Evolutionary conservation across 345 rosid genomes (phyloP).

Genomic region (Boechera retrofracta): DNA sequence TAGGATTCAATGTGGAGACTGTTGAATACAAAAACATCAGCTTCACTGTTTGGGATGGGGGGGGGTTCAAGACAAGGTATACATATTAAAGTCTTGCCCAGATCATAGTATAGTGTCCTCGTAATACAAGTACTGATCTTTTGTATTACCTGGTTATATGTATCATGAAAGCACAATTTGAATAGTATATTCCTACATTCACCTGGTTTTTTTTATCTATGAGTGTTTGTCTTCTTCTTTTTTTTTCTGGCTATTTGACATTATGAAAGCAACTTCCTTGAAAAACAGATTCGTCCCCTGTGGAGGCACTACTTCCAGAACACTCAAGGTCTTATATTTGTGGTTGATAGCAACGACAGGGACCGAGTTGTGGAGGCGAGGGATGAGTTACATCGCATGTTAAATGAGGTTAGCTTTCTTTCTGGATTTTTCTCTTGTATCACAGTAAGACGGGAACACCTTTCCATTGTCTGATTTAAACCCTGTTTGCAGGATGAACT

Average conservation of each 20-base stretch:
- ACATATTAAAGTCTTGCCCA: constrained; percentile 5
- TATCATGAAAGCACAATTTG: background rate
- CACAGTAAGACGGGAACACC: constrained; percentile 10
- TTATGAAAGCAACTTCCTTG: constrained; percentile 19
- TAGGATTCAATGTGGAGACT: constrained; percentile 93
- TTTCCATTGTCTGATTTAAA: constrained; percentile 1
- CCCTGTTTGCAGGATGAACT: constrained; percentile 65
- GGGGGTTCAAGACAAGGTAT: constrained; percentile 91
- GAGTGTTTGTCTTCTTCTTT: background rate
- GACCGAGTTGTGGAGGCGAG: constrained; percentile 79
- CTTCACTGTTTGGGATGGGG: constrained; percentile 78
- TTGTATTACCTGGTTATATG: background rate
- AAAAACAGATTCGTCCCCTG: constrained; percentile 68
- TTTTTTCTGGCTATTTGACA: background rate
- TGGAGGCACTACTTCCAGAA: constrained; percentile 91
- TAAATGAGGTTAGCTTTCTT: constrained; percentile 60
- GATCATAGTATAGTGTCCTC: constrained; percentile 8
- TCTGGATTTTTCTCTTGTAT: background rate
- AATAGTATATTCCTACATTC: background rate
- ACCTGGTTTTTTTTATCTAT: background rate
- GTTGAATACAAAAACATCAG: constrained; percentile 96
- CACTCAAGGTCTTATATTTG: constrained; percentile 78
- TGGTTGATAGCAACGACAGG: constrained; percentile 81
- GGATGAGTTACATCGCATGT: constrained; percentile 77
- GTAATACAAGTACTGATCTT: background rate